Percentiles rank a stretch among this genome's conserved stretches.
Conservation (phyloP, 73 alveolate genomes). For the Symbiodinium natans region DNA sequence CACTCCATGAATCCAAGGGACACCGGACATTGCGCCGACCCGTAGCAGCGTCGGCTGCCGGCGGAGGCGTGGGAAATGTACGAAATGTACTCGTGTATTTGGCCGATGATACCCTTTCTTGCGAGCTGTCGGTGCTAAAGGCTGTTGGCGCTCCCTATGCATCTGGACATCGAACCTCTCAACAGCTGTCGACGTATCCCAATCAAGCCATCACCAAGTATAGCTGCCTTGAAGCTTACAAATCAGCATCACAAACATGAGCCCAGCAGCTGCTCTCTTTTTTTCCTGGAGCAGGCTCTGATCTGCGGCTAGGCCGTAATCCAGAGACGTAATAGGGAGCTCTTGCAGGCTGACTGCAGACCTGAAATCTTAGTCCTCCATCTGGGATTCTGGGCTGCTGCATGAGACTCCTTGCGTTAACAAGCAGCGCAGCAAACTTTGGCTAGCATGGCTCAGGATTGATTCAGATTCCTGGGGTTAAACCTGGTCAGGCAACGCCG, state of each 20-base stretch:
- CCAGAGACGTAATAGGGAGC: neutral
- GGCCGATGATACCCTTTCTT: too few species aligned
- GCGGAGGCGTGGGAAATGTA: neutral
- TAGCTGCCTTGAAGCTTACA: too few species aligned
- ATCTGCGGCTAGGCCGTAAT: neutral
- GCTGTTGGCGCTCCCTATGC: too few species aligned
- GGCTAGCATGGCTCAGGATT: slow-evolving; percentile 9
- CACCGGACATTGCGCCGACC: neutral
- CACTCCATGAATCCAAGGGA: neutral
- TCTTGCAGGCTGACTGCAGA: slow-evolving; percentile 21
- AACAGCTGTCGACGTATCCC: too few species aligned
- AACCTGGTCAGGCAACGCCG: neutral
- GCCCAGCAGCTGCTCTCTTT: neutral
- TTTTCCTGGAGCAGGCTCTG: neutral
- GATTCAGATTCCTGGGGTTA: neutral
- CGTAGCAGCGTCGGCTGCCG: neutral
- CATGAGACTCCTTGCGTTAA: neutral
- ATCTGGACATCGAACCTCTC: neutral
- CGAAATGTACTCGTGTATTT: too few species aligned
- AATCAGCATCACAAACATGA: neutral
- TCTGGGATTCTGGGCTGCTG: neutral
- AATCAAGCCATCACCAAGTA: too few species aligned
- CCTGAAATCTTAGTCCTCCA: neutral
- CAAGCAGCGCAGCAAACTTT: slow-evolving; percentile 1
- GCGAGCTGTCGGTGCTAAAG: too few species aligned